Base-by-base conservation (phyloP, 2,329 filamentous ascomycete genomes). In the Talaromyces rugulosus region DNA sequence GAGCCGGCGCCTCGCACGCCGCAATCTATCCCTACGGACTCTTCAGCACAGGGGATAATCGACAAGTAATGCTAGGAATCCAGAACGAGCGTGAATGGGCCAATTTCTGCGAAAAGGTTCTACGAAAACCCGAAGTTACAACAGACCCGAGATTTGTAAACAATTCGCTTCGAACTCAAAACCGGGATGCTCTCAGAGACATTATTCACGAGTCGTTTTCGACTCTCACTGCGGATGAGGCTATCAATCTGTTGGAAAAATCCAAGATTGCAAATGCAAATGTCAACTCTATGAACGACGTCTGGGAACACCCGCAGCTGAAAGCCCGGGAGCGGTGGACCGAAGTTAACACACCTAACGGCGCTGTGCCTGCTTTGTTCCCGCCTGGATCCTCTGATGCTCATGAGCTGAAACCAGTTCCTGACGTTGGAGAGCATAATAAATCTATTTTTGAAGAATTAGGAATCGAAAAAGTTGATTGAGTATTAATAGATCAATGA, bases 11-110 rank as follows among this genome's bases (percentile, higher is more conserved):
- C 0, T 79, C 81, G 1, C 83, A 86, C 63, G 82, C 83, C 0
- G 73, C 80, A 0, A 83, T 86, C 5, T 86, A 85, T 63, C 84
- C 83, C 0, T 86, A 85, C 55, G 83, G 83, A 0, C 82, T 82
- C 0, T 86, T 86, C 54, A 71, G 79, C 40, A 80, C 82, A 0
- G 80, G 79, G 0, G 77, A 78, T 9, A 78, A 77, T 0, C 76
- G 77, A 0, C 77, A 79, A 0, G 82, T 85, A 14, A 85, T 85
- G 81, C 70, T 86, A 4, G 83, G 83, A 0, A 77, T 86, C 27
- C 84, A 86, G 66, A 85, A 85, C 62, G 83, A 85, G 71, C 74
- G 83, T 3, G 84, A 86, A 66, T 85, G 82, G 82, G 71, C 66
- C 1, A 81, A 73, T 5, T 78, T 86, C 12, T 84, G 82, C 61